A percentile compares a stretch with the other conserved stretches of the same genome.
These are phyloP conservation scores for Eucalyptus sideroxylon DNA, from an alignment of 345 rosid species.

Conservation along the genomic window DNA sequence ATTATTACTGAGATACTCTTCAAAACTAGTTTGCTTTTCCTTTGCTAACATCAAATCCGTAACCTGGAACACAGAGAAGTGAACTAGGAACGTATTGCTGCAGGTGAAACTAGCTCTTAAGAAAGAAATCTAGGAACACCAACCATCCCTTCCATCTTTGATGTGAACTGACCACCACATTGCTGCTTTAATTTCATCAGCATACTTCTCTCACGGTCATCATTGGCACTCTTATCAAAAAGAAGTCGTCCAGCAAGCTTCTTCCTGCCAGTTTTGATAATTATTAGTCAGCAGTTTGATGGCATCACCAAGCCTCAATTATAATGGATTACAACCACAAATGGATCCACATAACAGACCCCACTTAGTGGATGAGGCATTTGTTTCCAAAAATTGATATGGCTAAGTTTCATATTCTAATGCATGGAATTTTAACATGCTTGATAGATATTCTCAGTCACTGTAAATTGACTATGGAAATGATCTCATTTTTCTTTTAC, in stretches of 20 bases:
- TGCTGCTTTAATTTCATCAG: conserved; percentile 64
- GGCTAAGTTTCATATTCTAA: not conserved
- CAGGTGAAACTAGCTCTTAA: not conserved
- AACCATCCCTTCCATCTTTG: conserved; percentile 80
- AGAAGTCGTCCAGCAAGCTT: conserved; percentile 49
- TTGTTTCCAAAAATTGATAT: not conserved
- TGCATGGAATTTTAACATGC: not conserved
- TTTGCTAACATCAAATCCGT: conserved; percentile 73
- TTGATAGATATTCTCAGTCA: not conserved
- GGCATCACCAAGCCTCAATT: not conserved
- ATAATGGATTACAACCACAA: not conserved
- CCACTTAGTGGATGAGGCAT: not conserved
- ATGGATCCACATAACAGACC: not conserved
- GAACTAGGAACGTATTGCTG: not conserved
- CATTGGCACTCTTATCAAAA: conserved; percentile 45
- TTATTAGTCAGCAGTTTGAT: not conserved
- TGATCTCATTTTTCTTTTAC: not conserved
- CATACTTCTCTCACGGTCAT: conserved; percentile 58
- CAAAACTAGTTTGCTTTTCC: conserved; percentile 71
- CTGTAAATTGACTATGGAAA: not conserved
- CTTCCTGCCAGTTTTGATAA: conserved; percentile 23
- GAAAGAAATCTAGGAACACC: not conserved
- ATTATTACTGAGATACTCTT: conserved; percentile 46
- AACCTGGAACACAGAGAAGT: conserved; percentile 24
- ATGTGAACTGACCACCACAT: conserved; percentile 73